phyloP scores from a whole-genome alignment of 225 moss, liverwort and hornwort genomes.

The Physcomitrellopsis africana region DNA sequence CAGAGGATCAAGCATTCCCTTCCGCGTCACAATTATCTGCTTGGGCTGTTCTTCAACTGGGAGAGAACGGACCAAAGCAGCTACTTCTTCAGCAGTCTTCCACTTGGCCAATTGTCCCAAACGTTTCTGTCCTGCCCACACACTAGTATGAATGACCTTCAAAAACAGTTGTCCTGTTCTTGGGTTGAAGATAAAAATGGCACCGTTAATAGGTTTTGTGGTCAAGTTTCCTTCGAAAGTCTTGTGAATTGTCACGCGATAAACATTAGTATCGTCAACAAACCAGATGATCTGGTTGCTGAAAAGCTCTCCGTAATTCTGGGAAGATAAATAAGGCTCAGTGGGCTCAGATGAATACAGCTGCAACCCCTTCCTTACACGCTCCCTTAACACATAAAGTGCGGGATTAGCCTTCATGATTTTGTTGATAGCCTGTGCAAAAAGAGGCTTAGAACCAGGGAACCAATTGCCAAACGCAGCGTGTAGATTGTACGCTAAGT shows the following conservation, averaged over 20 bases:
- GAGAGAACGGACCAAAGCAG: constrained; percentile 94
- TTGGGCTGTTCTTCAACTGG: constrained; percentile 99
- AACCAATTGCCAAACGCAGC: constrained; percentile 99
- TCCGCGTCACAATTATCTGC: constrained; percentile 98
- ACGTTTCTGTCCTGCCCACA: constrained; percentile 99
- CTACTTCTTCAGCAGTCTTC: constrained; percentile 99
- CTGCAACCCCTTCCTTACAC: constrained; percentile 94
- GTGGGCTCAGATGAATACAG: constrained; percentile 98
- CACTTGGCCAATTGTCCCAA: constrained; percentile 98
- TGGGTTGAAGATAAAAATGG: constrained; percentile 98
- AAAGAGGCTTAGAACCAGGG: constrained; percentile 98
- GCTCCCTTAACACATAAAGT: constrained; percentile 94
- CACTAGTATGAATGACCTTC: constrained; percentile 99
- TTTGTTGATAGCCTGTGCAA: constrained; percentile 99
- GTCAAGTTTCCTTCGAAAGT: constrained; percentile 99
- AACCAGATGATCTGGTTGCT: constrained; percentile 99
- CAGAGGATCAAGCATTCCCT: constrained; percentile 99
- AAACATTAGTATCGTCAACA: constrained; percentile 98
- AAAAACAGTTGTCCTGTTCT: constrained; percentile 98
- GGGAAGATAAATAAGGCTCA: constrained; percentile 96
- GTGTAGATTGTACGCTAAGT: constrained; percentile 95
- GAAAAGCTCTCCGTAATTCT: constrained; percentile 98
- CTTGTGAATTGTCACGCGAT: constrained; percentile 99
- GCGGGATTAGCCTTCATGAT: constrained; percentile 99
- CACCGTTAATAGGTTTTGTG: constrained; percentile 99